Base-by-base conservation (phyloP, 2,329 filamentous ascomycete genomes). In the Alternaria sp. region DNA sequence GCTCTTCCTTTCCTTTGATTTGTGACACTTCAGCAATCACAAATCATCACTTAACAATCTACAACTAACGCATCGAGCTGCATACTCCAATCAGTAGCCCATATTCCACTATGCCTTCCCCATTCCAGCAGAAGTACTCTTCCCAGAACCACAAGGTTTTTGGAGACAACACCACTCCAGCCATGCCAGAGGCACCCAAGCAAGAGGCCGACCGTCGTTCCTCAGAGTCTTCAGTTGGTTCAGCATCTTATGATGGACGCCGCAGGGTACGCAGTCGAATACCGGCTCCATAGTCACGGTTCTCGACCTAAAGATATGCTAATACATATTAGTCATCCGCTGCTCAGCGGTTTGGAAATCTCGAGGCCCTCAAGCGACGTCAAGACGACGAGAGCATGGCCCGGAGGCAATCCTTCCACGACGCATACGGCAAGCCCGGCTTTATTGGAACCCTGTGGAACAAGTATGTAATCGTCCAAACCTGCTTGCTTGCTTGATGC, bases 81-180 rank as follows among this genome's bases (percentile, higher is more conserved):
- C n/a, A 17, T 0, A 45, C 9, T 3, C 8, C 29, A 8, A 10
- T 5, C 39, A 11, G 11, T 5, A 6, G 10, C 11, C 5, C 7
- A n/a, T 11, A 14, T 2, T 36, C 26, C 44, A 50, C 21, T 13
- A 77, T 77, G 75, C 73, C 75, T 61, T 76, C 73, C 44, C 73
- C 75, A 60, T 73, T 77, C 57, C 73, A 77, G 49, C 75, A 77
- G 53, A 77, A 77, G 51, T 77, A 77, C 59, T 72, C 74, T 29
- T 67, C 68, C 14, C 75, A 77, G 46, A 73, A 51, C 40, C 71
- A 77, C 62, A 75, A 69, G 51, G 24, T 70, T 21, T 77, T 73
- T 42, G 70, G 66, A 42, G 68, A 72, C 28, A 69, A 68, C 52
- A 66, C 65, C 7, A 57, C 61, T 5, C 70, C 72, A 46, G 54